Conservation (phyloP, 202 grass and related monocot genomes). For the Setaria italica region DNA sequence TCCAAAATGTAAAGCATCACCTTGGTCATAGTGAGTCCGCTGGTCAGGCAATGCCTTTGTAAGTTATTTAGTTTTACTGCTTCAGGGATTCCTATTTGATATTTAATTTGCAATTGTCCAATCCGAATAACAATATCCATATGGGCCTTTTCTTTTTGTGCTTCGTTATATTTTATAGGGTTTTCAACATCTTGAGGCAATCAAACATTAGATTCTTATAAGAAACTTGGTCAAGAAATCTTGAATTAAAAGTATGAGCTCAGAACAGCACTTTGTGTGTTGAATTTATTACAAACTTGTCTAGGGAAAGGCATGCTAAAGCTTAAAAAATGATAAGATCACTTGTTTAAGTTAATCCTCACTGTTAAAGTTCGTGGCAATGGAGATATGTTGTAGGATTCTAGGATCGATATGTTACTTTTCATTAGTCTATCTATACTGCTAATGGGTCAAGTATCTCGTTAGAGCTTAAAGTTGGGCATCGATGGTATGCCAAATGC, state of each 20-base stretch:
- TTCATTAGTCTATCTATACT: background rate
- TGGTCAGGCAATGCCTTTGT: background rate
- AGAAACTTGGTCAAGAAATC: background rate
- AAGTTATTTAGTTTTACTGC: background rate
- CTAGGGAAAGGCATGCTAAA: background rate
- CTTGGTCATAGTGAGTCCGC: background rate
- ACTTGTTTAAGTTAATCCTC: conserved; percentile 24
- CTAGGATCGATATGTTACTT: no score
- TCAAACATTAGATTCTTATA: background rate
- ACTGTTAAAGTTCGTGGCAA: background rate
- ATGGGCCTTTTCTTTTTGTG: background rate
- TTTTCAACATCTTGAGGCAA: conserved; percentile 1
- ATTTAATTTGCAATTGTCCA: conserved; percentile 2
- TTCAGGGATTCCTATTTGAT: conserved; percentile 4
- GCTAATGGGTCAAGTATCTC: background rate
- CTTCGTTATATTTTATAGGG: background rate
- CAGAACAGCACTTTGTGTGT: background rate
- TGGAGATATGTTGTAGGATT: background rate
- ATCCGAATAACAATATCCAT: conserved; percentile 19
- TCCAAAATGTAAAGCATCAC: conserved; percentile 32
- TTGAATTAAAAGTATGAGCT: background rate
- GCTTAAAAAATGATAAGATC: background rate
- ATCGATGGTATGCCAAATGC: background rate
- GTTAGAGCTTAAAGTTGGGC: background rate
- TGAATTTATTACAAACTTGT: conserved; percentile 4